Evolutionary conservation across 2,329 filamentous ascomycete species (phyloP).

Genomic region (Tothia fuscella): DNA sequence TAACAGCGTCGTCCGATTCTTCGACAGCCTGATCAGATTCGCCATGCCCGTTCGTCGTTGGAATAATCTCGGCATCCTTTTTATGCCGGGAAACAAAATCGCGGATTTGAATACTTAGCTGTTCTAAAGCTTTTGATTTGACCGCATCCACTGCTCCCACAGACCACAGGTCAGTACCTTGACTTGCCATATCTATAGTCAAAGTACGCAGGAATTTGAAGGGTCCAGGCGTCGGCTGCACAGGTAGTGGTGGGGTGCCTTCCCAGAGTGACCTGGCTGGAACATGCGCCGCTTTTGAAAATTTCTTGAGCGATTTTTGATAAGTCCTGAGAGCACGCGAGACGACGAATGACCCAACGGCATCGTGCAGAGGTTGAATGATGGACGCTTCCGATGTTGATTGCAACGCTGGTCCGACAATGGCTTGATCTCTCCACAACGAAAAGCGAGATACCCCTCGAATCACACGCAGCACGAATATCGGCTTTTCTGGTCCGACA

Average conservation of each 20-base stretch:
- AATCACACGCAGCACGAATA: conserved; percentile 60
- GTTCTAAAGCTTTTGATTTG: conserved; percentile 5
- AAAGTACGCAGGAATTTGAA: conserved; percentile 62
- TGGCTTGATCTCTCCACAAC: conserved; percentile 36
- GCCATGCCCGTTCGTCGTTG: conserved; percentile 14
- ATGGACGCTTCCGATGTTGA: conserved; percentile 52
- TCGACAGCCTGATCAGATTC: not conserved
- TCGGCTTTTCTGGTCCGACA: conserved; percentile 26
- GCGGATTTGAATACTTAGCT: conserved; percentile 42
- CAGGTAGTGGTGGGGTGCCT: conserved; percentile 59
- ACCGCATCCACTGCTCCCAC: conserved; percentile 38
- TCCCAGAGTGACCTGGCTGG: conserved; percentile 67
- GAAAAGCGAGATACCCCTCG: conserved; percentile 60
- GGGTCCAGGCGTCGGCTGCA: conserved; percentile 61
- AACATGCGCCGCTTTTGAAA: conserved; percentile 36
- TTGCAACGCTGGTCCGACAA: conserved; percentile 38
- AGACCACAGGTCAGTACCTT: conserved; percentile 74
- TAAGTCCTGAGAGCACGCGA: conserved; percentile 32
- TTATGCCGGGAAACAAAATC: conserved; percentile 25
- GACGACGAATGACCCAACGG: conserved; percentile 45
- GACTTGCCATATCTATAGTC: conserved; percentile 52
- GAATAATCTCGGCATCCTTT: conserved; percentile 16
- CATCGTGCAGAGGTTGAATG: conserved; percentile 52
- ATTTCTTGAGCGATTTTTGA: conserved; percentile 32
- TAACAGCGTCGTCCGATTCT: too few relatives aligned